A percentile compares a stretch with the other conserved stretches of the same genome.
These are phyloP conservation scores for Microsporum audouinii DNA, from an alignment of 2,329 filamentous ascomycete species.

Conservation along the genomic window DNA sequence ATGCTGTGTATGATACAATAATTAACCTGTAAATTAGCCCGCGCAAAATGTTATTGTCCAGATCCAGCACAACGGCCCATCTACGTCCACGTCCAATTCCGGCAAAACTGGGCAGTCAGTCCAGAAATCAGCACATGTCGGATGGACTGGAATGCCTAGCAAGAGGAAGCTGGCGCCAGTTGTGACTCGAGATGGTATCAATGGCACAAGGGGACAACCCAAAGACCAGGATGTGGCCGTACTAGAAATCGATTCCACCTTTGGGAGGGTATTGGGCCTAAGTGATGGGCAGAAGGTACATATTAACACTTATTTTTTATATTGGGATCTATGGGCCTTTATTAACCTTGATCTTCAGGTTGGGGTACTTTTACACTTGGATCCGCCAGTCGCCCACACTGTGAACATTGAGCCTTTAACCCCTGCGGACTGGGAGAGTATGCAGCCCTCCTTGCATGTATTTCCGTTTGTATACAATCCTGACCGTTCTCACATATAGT, in stretches of 20 bases:
- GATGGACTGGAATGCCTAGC: constrained; percentile 97
- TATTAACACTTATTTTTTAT: background rate
- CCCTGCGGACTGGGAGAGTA: constrained; percentile 88
- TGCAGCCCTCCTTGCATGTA: constrained; percentile 18
- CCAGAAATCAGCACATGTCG: constrained; percentile 67
- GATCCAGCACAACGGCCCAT: constrained; percentile 55
- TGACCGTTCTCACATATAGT: constrained; percentile 35
- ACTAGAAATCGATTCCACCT: constrained; percentile 78
- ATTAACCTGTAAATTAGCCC: constrained; percentile 43
- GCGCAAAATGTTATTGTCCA: constrained; percentile 96
- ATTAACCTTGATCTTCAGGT: constrained; percentile 35
- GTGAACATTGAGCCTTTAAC: constrained; percentile 95
- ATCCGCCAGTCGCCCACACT: constrained; percentile 82
- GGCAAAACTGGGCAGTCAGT: constrained; percentile 38
- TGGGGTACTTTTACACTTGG: constrained; percentile 61
- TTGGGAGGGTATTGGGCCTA: constrained; percentile 66
- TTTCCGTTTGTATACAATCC: background rate
- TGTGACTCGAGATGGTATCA: constrained; percentile 62
- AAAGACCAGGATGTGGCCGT: constrained; percentile 65
- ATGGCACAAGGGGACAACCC: constrained; percentile 44
- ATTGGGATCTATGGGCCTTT: background rate
- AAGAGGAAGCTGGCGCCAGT: constrained; percentile 67
- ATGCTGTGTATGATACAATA: background rate
- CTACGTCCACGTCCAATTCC: constrained; percentile 40
- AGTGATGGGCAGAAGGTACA: constrained; percentile 69